phyloP scores from a whole-genome alignment of 768 basidiomycete genomes.

The Boletus sensibilis region DNA sequence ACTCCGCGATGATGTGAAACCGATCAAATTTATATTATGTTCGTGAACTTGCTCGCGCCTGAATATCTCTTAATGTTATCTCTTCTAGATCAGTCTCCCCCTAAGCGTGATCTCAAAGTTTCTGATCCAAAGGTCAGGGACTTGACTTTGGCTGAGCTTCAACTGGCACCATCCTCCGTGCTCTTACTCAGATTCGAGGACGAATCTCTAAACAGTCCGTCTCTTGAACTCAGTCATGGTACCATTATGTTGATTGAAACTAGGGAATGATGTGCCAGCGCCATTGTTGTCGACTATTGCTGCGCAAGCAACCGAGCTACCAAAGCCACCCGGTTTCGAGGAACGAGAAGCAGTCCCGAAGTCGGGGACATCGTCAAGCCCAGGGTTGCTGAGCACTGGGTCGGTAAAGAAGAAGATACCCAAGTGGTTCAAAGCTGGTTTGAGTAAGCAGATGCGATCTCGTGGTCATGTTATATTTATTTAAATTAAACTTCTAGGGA shows the following conservation, averaged over 20 bases:
- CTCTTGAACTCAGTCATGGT: not conserved
- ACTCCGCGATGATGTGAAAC: conserved; percentile 71
- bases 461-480: not conserved
- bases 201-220: conserved; percentile 62
- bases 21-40: conserved; percentile 86
- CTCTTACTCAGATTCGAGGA: conserved; percentile 76
- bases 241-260: not conserved
- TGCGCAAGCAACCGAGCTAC: conserved; percentile 63
- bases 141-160: conserved; percentile 62
- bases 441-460: conserved; percentile 42
- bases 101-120: conserved; percentile 79
- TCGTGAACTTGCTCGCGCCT: conserved; percentile 27
- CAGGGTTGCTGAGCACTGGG: conserved; percentile 3
- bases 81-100: conserved; percentile 70
- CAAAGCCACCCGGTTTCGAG: conserved; percentile 48
- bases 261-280: conserved; percentile 57
- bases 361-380: conserved; percentile 9
- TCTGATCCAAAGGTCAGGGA: conserved; percentile 74
- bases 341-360: conserved; percentile 7
- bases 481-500: conserved; percentile 16
- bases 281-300: conserved; percentile 62
- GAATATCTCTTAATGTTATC: not conserved
- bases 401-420: conserved; percentile 59
- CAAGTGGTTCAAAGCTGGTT: conserved; percentile 74
- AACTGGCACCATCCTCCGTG: conserved; percentile 77